Base-by-base conservation (phyloP, 169 alveolate genomes). In the Plasmodium billcollinsi region DNA sequence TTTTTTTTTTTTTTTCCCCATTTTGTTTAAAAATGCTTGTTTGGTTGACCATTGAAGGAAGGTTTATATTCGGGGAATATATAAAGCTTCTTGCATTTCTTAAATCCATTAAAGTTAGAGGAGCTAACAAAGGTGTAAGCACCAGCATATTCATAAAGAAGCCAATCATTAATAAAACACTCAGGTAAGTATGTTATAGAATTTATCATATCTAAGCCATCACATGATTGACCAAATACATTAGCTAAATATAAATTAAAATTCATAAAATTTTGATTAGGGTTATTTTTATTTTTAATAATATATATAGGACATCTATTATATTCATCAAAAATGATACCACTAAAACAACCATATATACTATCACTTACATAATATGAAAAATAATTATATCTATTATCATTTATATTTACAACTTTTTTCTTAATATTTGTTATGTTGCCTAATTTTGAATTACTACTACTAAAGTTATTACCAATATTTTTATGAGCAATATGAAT, bases 271-370 rank as follows among this genome's bases (percentile, higher is more conserved):
- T 18, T 47, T 6, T 80, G 54, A 50, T 73, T 58, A 15, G 58
- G 21, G 20, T n/a, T 18, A 9, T 33, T 71, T 59, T 63, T 63
- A 56, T 85, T 85, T 59, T 74, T 72, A n/a, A 85, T 63, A 45
- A 85, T 69, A 71, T 59, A 85, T 1, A 85, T 56, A 9, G 92
- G 92, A 0, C 69, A 9, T 71, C 92, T 70, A 20, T 72, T 85
- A 15, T 85, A 85, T 61, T 85, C 92, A 12, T 85, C 92, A 56
- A 85, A 85, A 21, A 85, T 71, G 3, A 85, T 85, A 14, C 88
- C 75, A 85, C 92, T 85, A 74, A 85, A 85, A 52, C 92, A 85
- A 11, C 92, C 92, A 52, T 85, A 85, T 12, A 85, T 85, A 52
- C 92, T 85, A 8, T 85, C 92, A 26, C 75, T 85, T n/a, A 85